Evolutionary conservation across 805 yeast species (phyloP), one percentile per base, ranked within the genome.

Genomic region (Yamadazyma akitaensis): DNA sequence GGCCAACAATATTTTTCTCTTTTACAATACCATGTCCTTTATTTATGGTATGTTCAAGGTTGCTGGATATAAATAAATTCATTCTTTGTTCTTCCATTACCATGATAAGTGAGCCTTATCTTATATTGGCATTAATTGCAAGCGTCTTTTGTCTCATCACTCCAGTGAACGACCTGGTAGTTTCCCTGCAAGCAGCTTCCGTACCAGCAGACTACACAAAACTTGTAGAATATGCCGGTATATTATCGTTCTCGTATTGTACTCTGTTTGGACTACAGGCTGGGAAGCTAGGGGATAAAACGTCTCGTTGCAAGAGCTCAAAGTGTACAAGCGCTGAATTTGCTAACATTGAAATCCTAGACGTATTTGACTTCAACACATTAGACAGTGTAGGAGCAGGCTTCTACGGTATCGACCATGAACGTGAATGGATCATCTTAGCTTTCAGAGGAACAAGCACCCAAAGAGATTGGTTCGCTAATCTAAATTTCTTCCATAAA

Each of bases 401-500:
- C 0, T 74, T 64, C 54, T 68, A 79, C 21, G 78, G 80, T 10
- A 64, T 74, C 10, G 85, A 82, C 58, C 74, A 72, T 50, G 51
- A 52, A 2, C 57, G 60, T 17, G 58, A 70, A 40, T 68, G 74
- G 42, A 65, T 85, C 3, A 60, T 76, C 17, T 59, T 82, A 35
- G 77, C 72, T 0, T 83, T 81, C 53, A 73, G 89, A 63, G 94
- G 94, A 4, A 79, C 89, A 0, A 65, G 81, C 1, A 72, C 84
- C 10, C 59, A 70, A 12, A 70, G 73, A 37, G 94, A 87, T 58
- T 82, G 87, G 84, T 46, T 73, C 12, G 72, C 80, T 33, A 85
- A 87, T 62, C 65, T 84, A 40, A 69, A 73, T 32, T 68, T 77
- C 32, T 43, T 67, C 2, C 80, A 79, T 5, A 69, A 72, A 5